Conservation (phyloP, 2,329 filamentous ascomycete species). For the Dissoconium aciculare region DNA sequence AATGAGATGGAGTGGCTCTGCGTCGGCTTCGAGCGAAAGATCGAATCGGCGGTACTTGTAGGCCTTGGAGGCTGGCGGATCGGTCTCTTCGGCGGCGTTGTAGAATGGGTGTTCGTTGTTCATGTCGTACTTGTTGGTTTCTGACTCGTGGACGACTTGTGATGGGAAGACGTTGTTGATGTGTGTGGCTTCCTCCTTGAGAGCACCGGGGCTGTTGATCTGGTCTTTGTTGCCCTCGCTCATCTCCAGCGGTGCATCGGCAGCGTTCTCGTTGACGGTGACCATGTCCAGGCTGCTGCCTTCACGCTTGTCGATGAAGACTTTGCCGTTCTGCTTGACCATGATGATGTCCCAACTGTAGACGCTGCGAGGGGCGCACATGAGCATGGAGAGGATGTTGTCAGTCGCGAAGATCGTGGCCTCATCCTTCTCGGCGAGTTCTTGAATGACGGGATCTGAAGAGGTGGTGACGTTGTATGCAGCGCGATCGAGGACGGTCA, state of each 20-base stretch:
- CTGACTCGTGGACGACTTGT: slow-evolving; percentile 78
- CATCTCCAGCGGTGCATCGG: slow-evolving; percentile 81
- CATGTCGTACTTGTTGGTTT: slow-evolving; percentile 68
- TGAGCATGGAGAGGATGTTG: slow-evolving; percentile 95
- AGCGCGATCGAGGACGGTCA: slow-evolving; percentile 79
- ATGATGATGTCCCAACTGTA: slow-evolving; percentile 99
- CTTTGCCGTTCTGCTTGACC: slow-evolving; percentile 80
- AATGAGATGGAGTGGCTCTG: slow-evolving; percentile 82
- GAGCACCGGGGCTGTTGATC: slow-evolving; percentile 83
- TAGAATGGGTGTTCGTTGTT: slow-evolving; percentile 91
- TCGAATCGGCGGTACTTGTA: slow-evolving; percentile 99
- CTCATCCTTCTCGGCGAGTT: slow-evolving; percentile 88
- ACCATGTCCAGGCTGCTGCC: slow-evolving; percentile 92
- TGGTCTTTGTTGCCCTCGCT: slow-evolving; percentile 85
- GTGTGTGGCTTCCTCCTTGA: slow-evolving; percentile 94
- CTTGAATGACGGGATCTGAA: slow-evolving; percentile 90
- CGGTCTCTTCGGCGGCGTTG: slow-evolving; percentile 80
- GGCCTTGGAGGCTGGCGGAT: slow-evolving; percentile 84
- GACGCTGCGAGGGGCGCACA: slow-evolving; percentile 92
- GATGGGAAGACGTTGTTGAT: slow-evolving; percentile 99
- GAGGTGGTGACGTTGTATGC: slow-evolving; percentile 98
- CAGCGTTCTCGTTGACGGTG: slow-evolving; percentile 97
- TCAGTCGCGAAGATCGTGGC: slow-evolving; percentile 95
- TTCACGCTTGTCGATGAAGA: slow-evolving; percentile 97
- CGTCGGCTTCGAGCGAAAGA: slow-evolving; percentile 74